phyloP scores from a whole-genome alignment of 108 stramenopile species.

The Ochromonas danica region DNA sequence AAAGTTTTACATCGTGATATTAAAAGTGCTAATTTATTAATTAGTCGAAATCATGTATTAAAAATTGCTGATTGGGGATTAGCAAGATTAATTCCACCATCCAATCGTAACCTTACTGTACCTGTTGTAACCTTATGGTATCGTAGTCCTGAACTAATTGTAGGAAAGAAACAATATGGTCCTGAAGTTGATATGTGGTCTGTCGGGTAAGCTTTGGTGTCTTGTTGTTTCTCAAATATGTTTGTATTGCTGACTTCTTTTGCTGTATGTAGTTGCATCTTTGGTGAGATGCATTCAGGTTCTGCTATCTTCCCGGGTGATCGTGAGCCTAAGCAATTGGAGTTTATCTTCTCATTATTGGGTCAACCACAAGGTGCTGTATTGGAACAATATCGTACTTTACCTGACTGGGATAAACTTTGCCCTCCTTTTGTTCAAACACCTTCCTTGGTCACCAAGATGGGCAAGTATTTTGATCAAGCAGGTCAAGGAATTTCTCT shows the following conservation, averaged over 20 bases:
- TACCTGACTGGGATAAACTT: conserved; percentile 21
- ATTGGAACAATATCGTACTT: not conserved
- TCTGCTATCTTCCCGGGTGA: not conserved
- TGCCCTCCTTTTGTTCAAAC: too few species aligned
- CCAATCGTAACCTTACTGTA: not conserved
- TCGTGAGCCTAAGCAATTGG: not conserved
- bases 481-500: too few species aligned
- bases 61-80: conserved; percentile 32
- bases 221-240: not conserved
- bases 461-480: too few species aligned
- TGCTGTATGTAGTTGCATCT: conserved; percentile 1
- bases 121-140: conserved; percentile 37
- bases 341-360: not conserved
- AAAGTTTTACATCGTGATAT: conserved; percentile 54
- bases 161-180: conserved; percentile 19
- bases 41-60: conserved; percentile 33
- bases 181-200: conserved; percentile 38
- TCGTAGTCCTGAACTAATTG: conserved; percentile 28
- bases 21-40: conserved; percentile 52
- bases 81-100: not conserved
- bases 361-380: not conserved
- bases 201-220: conserved; percentile 26
- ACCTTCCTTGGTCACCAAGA: too few species aligned
- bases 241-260: not conserved
- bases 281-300: not conserved